Percentiles rank a stretch among this genome's conserved stretches.
Evolutionary conservation across 1,139 yeast genomes (phyloP).

Genomic region (Suhomyces kunorum): DNA sequence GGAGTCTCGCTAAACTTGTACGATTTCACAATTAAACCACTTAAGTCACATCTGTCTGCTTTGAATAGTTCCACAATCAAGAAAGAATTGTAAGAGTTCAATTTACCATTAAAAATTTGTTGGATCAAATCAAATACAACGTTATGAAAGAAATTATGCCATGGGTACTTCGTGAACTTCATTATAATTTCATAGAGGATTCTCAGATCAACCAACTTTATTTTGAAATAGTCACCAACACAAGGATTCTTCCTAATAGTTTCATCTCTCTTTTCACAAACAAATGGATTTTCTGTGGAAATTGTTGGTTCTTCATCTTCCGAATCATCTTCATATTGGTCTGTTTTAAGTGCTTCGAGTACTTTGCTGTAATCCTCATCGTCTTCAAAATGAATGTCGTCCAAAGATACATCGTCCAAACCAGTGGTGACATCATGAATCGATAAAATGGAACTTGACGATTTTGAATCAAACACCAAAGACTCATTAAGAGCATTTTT

Average conservation of each 20-base stretch:
- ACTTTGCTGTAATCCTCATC: slow-evolving; percentile 15
- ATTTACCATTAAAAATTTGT: slow-evolving; percentile 50
- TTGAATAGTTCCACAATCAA: slow-evolving; percentile 46
- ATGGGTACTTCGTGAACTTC: slow-evolving; percentile 43
- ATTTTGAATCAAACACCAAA: slow-evolving; percentile 13
- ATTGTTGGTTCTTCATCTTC: slow-evolving; percentile 51
- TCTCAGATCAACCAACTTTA: slow-evolving; percentile 43
- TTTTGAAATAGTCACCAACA: slow-evolving; percentile 48
- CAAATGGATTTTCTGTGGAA: slow-evolving; percentile 51
- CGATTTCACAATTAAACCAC: slow-evolving; percentile 35
- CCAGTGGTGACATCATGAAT: slow-evolving; percentile 37
- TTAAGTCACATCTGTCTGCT: slow-evolving; percentile 32
- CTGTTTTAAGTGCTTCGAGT: slow-evolving; percentile 23
- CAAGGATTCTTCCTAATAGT: slow-evolving; percentile 38
- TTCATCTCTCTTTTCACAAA: slow-evolving; percentile 39
- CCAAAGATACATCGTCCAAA: slow-evolving; percentile 42
- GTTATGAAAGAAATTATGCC: slow-evolving; percentile 54
- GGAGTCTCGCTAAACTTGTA: slow-evolving; percentile 31
- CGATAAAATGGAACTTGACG: slow-evolving; percentile 14
- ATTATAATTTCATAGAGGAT: slow-evolving; percentile 36
- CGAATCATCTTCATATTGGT: slow-evolving; percentile 40
- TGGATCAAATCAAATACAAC: slow-evolving; percentile 52
- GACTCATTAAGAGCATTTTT: slow-evolving; percentile 38
- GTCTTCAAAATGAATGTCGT: slow-evolving; percentile 29
- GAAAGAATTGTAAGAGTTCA: slow-evolving; percentile 50